These are phyloP conservation scores for Moricandia moricandioides DNA, from an alignment of 345 rosid species.

Conservation along the genomic window DNA sequence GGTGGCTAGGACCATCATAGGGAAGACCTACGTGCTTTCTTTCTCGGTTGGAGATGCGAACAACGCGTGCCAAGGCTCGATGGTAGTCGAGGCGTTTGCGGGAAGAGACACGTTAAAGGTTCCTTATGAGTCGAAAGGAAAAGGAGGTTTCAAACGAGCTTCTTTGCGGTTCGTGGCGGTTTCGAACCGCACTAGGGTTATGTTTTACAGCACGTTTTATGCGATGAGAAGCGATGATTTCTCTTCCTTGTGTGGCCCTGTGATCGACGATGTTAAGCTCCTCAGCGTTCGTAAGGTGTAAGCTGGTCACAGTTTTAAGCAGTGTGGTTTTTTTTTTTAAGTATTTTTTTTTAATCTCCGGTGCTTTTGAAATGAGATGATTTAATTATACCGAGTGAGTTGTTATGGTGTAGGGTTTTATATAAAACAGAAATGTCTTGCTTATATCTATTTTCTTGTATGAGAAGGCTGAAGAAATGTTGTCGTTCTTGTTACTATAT, in stretches of 20 bases:
- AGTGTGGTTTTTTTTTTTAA: neutral
- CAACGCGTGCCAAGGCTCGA: constrained; percentile 66
- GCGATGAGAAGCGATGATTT: constrained; percentile 69
- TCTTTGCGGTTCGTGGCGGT: constrained; percentile 50
- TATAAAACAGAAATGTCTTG: constrained; percentile 22
- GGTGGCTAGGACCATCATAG: constrained; percentile 50
- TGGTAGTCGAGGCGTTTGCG: constrained; percentile 79
- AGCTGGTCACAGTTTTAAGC: constrained; percentile 2
- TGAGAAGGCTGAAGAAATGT: constrained; percentile 31
- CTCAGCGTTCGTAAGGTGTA: constrained; percentile 43
- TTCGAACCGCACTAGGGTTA: constrained; percentile 52
- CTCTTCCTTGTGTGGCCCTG: constrained; percentile 80
- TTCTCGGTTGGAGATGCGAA: constrained; percentile 75
- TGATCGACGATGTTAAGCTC: constrained; percentile 69
- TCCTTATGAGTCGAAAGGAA: constrained; percentile 65
- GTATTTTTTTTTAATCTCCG: neutral
- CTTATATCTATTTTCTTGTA: constrained; percentile 35
- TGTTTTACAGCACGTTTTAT: constrained; percentile 77
- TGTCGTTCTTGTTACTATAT: neutral
- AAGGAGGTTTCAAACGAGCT: constrained; percentile 72
- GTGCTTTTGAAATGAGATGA: constrained; percentile 24
- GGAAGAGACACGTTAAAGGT: constrained; percentile 55
- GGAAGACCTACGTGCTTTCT: constrained; percentile 57
- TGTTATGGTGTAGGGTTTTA: constrained; percentile 26
- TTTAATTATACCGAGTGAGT: neutral